Base-by-base conservation (phyloP, 305 asterid genomes). In the Fraxinus angustifolia region DNA sequence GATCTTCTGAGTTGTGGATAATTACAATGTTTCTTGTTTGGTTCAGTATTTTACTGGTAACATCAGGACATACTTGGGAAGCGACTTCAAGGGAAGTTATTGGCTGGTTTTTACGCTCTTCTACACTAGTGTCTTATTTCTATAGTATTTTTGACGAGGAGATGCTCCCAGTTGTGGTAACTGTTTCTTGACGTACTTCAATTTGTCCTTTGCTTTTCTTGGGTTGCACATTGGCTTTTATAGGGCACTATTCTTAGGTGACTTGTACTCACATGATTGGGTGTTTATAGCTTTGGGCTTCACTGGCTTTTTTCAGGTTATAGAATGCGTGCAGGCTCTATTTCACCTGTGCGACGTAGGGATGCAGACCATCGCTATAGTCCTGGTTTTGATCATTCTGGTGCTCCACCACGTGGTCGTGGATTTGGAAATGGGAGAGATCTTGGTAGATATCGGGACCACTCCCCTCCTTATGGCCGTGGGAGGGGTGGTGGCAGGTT, bases 251-350 rank as follows among this genome's bases (percentile, higher is more conserved):
- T 89, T 85, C 88, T 85, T 89, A 67, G 91, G 93, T 89, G 87
- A 36, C 85, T 72, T 88, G 81, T 83, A 77, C 87, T 87, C 82
- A 42, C 80, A 77, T 84, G 84, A 86, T 84, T 83, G 88, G 90
- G 88, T 80, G 87, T 91, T 83, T 80, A 90, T 79, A 78, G 87
- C 79, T 86, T 82, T 88, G 90, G 92, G 88, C 85, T 87, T 91
- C 91, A 82, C 91, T 90, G 94, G 92, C 84, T 89, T 89, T 89
- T 93, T 91, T 90, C 98, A 95, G 99, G 98, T 83, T 90, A 89
- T 93, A 93, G 94, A 92, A 87, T 85, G 86, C 95, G 86, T 85
- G 88, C 94, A 88, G 95, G 92, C 91, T 95, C 99, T 86, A 87
- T 78, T 86, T 92, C 99, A 86, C 99, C 98, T 80, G 87, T 82